Evolutionary conservation across 2,329 filamentous ascomycete genomes (phyloP), one percentile per base, ranked within the genome.

Genomic region (Peltaster fructicola): DNA sequence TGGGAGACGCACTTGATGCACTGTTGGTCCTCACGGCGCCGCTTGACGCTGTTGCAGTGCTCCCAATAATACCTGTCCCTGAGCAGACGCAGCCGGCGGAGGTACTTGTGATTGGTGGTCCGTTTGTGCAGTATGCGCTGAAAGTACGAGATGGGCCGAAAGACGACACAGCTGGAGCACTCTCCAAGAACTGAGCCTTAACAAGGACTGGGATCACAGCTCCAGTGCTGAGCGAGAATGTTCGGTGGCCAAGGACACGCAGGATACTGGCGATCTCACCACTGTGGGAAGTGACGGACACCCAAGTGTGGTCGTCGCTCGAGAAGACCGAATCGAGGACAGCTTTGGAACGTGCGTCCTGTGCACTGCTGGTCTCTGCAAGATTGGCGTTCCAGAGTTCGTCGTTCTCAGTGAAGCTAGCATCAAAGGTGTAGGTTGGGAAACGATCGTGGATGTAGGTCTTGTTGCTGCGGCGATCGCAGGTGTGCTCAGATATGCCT

Each of bases 151-250:
- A 33, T 15, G 30, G 29, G 6, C 34, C 37, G n/a, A n/a, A n/a
- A n/a, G n/a, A n/a, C 8, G 30, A 48, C 0, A 44, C 46, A 0
- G 49, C 49, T 5, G 48, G 32, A 3, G 47, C 40, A 6, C 34
- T 34, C 4, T 38, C 27, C 5, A 57, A 26, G 1, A 50, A 61
- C 36, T 65, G 57, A 1, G 64, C 69, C 47, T 64, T 68, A 16
- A 79, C 63, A 1, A 79, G 56, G 3, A 74, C 68, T 0, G 73
- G 72, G 14, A 79, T 72, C 6, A 73, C 63, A 29, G 69, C 63
- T 6, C 74, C 73, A 0, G 74, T 80, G n/a, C 54, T 56, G 8
- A 79, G 52, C 3, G 52, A 45, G 42, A 78, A 79, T 3, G 49
- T 34, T n/a, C 62, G 59, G 38, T 79, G 73, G 24, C 62, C 61